Evolutionary conservation across 176 grass and related monocot species (phyloP), one percentile per base, ranked within the genome.

Genomic region (Oryza glumipatula): DNA sequence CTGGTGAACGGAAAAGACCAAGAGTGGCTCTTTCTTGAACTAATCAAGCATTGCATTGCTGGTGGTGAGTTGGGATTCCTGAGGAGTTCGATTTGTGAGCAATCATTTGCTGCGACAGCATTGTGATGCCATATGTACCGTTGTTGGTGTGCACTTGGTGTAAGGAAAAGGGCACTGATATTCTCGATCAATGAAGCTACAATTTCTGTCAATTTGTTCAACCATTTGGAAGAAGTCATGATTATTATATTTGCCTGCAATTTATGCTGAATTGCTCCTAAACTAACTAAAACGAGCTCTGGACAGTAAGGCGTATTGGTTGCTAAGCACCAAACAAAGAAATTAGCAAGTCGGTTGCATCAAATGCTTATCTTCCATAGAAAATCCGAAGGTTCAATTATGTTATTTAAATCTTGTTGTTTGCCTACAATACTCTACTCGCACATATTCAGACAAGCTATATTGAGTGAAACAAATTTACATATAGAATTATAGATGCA

Each of bases 401-500:
- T 47, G 39, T 45, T 65, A 24, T 16, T 11, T 52, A 21, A 15
- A 71, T 47, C 39, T 46, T 60, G 68, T 28, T 32, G 47, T 80
- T 85, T 67, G 47, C 19, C 75, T 74, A 82, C 54, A 88, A 83
- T 52, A 80, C 47, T 43, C 58, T 45, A 67, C 56, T 2, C 67
- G 15, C 82, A 73, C 38, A 73, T 47, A 39, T 43, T 51, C 22
- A 16, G 56, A 72, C 16, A 78, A 76, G 54, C 52, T n/a, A 80
- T 49, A 17, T 32, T 43, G 65, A 69, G 58, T 84, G 70, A 80
- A 76, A 76, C 58, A 86, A 71, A 86, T 86, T 74, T 87, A 91
- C 84, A 86, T 83, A 85, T 58, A 58, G 19, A 58, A 58, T 58
- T 8, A 58, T 79, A 86, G 72, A 86, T 67, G 69, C 16, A 79